These are phyloP conservation scores for Mycena sp. DNA, from an alignment of 1,284 basidiomycete genomes.

Conservation along the genomic window DNA sequence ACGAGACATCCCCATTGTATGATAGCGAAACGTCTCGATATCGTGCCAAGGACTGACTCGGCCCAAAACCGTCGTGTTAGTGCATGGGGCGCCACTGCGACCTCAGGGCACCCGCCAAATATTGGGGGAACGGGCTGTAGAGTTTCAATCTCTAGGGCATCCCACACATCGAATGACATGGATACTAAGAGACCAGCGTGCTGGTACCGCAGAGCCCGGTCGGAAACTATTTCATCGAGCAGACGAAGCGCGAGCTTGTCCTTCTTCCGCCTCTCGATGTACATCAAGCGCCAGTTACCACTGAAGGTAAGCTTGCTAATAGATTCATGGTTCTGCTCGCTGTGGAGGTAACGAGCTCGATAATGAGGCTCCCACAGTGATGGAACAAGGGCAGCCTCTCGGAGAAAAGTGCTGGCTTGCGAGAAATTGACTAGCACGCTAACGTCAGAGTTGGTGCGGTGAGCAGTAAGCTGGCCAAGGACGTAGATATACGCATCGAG, in stretches of 20 bases:
- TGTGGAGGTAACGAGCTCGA: constrained; percentile 54
- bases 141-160: constrained; percentile 54
- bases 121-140: constrained; percentile 45
- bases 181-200: constrained; percentile 47
- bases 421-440: constrained; percentile 41
- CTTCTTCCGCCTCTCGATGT: constrained; percentile 51
- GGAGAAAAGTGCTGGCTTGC: constrained; percentile 37
- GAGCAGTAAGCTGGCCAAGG: constrained; percentile 41
- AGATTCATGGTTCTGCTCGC: constrained; percentile 44
- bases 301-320: constrained; percentile 40
- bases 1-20: constrained; percentile 49
- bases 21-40: constrained; percentile 56
- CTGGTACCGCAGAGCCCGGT: constrained; percentile 46
- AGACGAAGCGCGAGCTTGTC: constrained; percentile 54
- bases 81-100: constrained; percentile 42
- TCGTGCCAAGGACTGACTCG: constrained; percentile 50
- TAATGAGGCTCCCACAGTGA: constrained; percentile 63
- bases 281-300: constrained; percentile 58
- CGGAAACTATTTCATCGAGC: constrained; percentile 50
- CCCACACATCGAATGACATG: constrained; percentile 63
- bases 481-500: constrained; percentile 35
- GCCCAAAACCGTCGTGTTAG: constrained; percentile 67
- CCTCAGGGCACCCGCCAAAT: constrained; percentile 35
- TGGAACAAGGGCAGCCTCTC: constrained; percentile 37
- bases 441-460: constrained; percentile 35